Evolutionary conservation across 306 rosid genomes (phyloP).

Genomic region (Adenanthera pavonina): DNA sequence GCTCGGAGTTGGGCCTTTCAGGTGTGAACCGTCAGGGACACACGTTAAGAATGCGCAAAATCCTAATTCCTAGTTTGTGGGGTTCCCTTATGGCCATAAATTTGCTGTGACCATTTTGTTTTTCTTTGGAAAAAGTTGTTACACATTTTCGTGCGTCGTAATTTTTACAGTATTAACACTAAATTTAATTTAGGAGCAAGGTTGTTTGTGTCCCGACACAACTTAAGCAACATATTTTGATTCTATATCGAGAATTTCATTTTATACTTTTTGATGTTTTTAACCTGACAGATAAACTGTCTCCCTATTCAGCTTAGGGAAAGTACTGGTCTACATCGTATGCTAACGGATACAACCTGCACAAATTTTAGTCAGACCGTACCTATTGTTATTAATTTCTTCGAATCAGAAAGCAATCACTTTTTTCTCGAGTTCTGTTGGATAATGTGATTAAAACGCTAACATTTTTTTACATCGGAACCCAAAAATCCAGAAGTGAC

Average conservation of each 20-base stretch:
- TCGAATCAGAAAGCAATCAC: neutral
- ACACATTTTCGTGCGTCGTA: neutral
- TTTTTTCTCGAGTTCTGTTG: neutral
- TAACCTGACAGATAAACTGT: too few species aligned
- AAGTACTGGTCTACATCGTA: too few species aligned
- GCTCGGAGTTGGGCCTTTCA: constrained; percentile 36
- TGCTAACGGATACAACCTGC: neutral
- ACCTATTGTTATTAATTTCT: neutral
- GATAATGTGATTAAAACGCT: neutral
- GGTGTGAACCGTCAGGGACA: constrained; percentile 43
- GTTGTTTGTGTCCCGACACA: too few species aligned
- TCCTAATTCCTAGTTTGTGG: constrained; percentile 46
- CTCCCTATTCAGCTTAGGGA: too few species aligned
- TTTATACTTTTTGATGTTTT: too few species aligned
- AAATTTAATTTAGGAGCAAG: neutral
- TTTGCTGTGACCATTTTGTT: neutral
- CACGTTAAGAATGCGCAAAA: constrained; percentile 34
- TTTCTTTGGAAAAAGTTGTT: neutral
- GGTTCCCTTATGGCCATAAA: constrained; percentile 33
- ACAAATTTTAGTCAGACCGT: too few species aligned
- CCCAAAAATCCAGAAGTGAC: too few species aligned
- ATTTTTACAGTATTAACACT: neutral
- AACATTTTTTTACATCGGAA: neutral
- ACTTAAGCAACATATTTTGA: too few species aligned
- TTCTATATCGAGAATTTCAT: too few species aligned